These are phyloP conservation scores for Effrenium voratum DNA, from an alignment of 73 alveolate genomes.

Conservation along the genomic window DNA sequence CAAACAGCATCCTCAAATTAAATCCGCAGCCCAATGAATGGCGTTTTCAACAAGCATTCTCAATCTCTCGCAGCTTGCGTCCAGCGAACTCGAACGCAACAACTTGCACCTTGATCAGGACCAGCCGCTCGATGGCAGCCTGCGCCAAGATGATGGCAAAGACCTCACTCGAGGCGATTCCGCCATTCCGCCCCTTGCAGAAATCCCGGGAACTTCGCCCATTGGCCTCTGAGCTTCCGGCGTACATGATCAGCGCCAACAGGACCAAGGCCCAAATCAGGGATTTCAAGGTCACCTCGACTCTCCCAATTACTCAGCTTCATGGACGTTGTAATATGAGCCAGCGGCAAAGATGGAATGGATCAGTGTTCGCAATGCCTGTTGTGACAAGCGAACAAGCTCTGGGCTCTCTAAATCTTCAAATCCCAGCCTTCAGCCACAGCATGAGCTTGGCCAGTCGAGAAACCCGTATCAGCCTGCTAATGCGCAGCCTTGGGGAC, in stretches of 20 bases:
- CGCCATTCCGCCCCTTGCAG: background rate
- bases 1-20: too few relatives aligned
- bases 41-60: too few relatives aligned
- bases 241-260: slow-evolving; percentile 78
- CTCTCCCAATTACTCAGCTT: background rate
- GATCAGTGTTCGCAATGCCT: slow-evolving; percentile 74
- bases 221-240: background rate
- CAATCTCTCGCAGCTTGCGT: too few relatives aligned
- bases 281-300: slow-evolving; percentile 65
- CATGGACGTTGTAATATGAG: background rate
- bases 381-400: background rate
- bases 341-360: slow-evolving; percentile 45
- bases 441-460: slow-evolving; percentile 83
- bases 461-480: slow-evolving; percentile 71
- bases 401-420: background rate
- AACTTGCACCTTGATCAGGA: too few relatives aligned
- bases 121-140: slow-evolving; percentile 75
- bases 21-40: too few relatives aligned
- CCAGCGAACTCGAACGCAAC: too few relatives aligned
- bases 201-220: background rate
- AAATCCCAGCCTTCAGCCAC: slow-evolving; percentile 49
- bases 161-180: slow-evolving; percentile 28
- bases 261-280: slow-evolving; percentile 77
- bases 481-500: slow-evolving; percentile 59
- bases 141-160: slow-evolving; percentile 55